These are phyloP conservation scores for Nicotiana sylvestris DNA, from an alignment of 257 asterid genomes.

Conservation along the genomic window DNA sequence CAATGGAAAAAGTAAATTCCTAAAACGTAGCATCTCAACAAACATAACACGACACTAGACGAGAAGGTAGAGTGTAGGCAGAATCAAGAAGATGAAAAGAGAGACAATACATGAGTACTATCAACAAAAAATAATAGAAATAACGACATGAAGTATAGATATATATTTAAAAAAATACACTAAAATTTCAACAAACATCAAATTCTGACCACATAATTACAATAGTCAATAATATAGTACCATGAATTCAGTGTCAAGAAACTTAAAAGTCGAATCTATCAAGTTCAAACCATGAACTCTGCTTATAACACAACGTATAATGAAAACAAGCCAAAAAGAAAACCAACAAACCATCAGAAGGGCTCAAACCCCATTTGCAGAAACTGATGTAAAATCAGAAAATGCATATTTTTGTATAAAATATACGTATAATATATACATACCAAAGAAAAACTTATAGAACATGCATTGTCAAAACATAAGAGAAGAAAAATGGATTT, in stretches of 20 bases:
- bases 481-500: neutral
- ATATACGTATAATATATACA: too few species aligned
- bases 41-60: slow-evolving; percentile 7
- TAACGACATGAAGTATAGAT: neutral
- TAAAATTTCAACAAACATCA: neutral
- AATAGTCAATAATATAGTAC: neutral
- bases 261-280: neutral
- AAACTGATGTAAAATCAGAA: neutral
- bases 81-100: too few species aligned
- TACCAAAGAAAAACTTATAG: neutral
- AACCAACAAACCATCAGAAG: slow-evolving; percentile 12
- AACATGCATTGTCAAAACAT: neutral
- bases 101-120: too few species aligned
- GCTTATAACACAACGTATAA: neutral
- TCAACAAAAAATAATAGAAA: too few species aligned
- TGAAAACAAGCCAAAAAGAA: slow-evolving; percentile 9
- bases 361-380: neutral
- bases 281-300: neutral
- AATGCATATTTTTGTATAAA: neutral
- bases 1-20: slow-evolving; percentile 19
- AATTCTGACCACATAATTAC: neutral
- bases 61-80: too few species aligned
- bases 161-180: neutral
- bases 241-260: neutral
- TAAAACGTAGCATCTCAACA: slow-evolving; percentile 26